A percentile compares a stretch with the other conserved stretches of the same genome.
These are phyloP conservation scores for Larix sibirica DNA, from an alignment of 83 land plant genomes.

Conservation along the genomic window DNA sequence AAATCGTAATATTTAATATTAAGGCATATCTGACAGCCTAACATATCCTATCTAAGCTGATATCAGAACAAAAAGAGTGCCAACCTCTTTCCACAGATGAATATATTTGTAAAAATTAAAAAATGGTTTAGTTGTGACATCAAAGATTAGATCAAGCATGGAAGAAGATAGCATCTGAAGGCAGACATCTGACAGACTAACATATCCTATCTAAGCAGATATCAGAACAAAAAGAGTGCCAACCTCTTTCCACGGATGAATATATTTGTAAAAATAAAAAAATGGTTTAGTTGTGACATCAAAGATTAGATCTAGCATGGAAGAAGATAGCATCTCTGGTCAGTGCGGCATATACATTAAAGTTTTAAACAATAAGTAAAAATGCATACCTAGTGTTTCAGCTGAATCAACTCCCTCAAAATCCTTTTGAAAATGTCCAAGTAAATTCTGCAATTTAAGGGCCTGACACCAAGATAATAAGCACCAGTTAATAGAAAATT, in stretches of 20 bases:
- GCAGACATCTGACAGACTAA: background rate
- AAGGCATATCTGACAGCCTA: background rate
- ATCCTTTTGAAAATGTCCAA: no score
- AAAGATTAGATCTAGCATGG: background rate
- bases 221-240: background rate
- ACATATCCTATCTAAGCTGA: background rate
- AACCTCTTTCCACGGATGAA: background rate
- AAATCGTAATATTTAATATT: background rate
- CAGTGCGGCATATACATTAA: background rate
- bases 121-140: background rate
- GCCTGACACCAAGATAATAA: no score
- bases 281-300: background rate
- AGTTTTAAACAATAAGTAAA: background rate
- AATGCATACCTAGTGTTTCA: background rate
- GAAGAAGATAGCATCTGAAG: background rate
- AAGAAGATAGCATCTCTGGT: background rate
- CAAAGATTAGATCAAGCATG: background rate
- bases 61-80: background rate
- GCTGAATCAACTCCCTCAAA: background rate
- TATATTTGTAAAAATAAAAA: background rate
- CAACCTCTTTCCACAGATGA: background rate
- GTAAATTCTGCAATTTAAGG: no score
- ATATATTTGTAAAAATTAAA: background rate
- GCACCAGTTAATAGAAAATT: no score
- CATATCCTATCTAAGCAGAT: background rate